Evolutionary conservation across 2,329 filamentous ascomycete genomes (phyloP).

Genomic region (Colletotrichum sublineola): DNA sequence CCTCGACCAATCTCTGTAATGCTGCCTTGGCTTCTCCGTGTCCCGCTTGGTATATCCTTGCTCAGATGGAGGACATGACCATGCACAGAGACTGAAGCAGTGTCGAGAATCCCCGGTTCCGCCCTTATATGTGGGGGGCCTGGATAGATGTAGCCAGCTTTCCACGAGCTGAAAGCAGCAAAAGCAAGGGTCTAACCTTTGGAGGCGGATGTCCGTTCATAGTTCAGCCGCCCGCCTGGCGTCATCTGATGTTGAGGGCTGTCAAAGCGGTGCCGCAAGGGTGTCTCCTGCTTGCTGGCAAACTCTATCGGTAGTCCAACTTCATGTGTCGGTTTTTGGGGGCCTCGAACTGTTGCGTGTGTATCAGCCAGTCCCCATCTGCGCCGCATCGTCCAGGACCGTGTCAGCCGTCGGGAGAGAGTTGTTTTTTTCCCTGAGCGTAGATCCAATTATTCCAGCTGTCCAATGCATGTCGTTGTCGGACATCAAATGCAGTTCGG

Average conservation of each 20-base stretch:
- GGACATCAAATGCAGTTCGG: too few species aligned
- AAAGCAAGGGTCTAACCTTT: background rate
- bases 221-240: background rate
- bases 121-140: background rate
- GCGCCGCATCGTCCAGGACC: too few species aligned
- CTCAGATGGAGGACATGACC: background rate
- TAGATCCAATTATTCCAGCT: too few species aligned
- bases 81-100: background rate
- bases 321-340: background rate
- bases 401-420: too few species aligned
- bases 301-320: background rate
- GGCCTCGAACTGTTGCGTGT: too few species aligned
- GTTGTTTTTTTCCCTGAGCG: too few species aligned
- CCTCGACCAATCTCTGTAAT: too few species aligned
- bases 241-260: background rate
- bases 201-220: background rate
- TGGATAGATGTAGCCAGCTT: background rate
- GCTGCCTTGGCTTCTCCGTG: background rate
- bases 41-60: background rate
- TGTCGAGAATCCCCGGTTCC: background rate
- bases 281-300: background rate
- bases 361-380: too few species aligned
- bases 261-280: background rate
- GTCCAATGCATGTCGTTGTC: too few species aligned
- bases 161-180: background rate